A percentile compares a stretch with the other conserved stretches of the same genome.
Conservation (phyloP, 192 early-diverging fungal species). For the Coemansia sp. region DNA sequence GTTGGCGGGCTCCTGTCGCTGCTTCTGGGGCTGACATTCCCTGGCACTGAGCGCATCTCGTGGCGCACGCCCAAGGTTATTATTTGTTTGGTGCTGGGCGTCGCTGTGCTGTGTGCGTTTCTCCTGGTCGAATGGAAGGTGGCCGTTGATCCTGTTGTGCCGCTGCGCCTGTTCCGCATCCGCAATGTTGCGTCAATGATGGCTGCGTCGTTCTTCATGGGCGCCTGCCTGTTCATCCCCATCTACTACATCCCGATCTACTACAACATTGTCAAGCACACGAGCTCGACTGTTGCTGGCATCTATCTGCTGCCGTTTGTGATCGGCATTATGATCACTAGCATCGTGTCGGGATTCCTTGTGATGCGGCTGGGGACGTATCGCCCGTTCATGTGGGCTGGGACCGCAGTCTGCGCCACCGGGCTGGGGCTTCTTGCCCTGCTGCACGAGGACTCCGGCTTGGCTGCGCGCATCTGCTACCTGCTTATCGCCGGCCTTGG, state of each 20-base stretch:
- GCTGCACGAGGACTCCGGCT: slow-evolving; percentile 49
- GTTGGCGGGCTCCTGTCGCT: slow-evolving; percentile 62
- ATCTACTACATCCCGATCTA: slow-evolving; percentile 70
- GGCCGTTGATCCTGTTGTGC: slow-evolving; percentile 70
- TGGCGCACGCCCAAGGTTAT: slow-evolving; percentile 73
- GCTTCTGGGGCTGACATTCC: slow-evolving; percentile 73
- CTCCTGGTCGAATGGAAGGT: slow-evolving; percentile 57
- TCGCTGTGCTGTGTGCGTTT: slow-evolving; percentile 58
- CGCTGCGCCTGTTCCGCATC: slow-evolving; percentile 61
- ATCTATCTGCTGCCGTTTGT: slow-evolving; percentile 65
- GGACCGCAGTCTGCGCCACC: slow-evolving; percentile 64
- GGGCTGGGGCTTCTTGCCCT: slow-evolving; percentile 69
- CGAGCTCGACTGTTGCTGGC: slow-evolving; percentile 61
- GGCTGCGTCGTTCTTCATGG: slow-evolving; percentile 60
- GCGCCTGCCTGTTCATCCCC: slow-evolving; percentile 64
- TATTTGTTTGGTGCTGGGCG: slow-evolving; percentile 54
- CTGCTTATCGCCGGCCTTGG: slow-evolving; percentile 77
- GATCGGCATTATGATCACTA: slow-evolving; percentile 59
- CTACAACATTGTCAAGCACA: slow-evolving; percentile 65
- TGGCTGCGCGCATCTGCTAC: slow-evolving; percentile 63
- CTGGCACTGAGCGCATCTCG: slow-evolving; percentile 61
- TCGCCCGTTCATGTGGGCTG: slow-evolving; percentile 72
- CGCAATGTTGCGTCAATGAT: slow-evolving; percentile 61
- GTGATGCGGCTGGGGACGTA: slow-evolving; percentile 65
- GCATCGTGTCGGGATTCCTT: slow-evolving; percentile 70